Evolutionary conservation across 768 basidiomycete species (phyloP), one percentile per base, ranked within the genome.

Genomic region (Agrocybe praecox): DNA sequence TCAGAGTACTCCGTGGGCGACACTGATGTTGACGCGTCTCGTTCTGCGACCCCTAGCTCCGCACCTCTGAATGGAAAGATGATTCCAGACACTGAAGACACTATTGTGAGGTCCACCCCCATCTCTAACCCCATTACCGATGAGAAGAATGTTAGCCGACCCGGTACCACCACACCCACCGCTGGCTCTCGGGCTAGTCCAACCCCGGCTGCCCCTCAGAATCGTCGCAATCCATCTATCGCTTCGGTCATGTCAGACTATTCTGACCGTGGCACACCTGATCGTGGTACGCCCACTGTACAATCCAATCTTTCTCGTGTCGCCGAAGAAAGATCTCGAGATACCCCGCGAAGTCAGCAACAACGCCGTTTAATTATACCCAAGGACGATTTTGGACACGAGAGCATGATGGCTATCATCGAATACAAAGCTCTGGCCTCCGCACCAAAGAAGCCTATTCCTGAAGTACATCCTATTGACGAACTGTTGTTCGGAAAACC

Each of bases 371-470:
- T 80, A 32, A 68, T 83, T 43, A 71, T 89, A 47, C 83, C 83
- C n/a, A 81, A 80, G 58, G 87, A 96, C 66, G 93, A 96, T 69
- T 96, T 96, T 72, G 95, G 95, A 1, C 76, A 96, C 22, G 74
- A 83, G 8, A 81, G 87, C 50, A 94, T 97, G 92, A 81, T 97
- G 81, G 88, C 92, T 22, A 79, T 96, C 43, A 94, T 97, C 53
- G 89, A 94, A 69, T 80, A 82, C 34, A 79, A 80, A 32, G 86
- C 84, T 22, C 46, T 52, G 18, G 66, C 64, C 22, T 67, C 70
- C 40, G 65, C 74, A 52, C 64, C 68, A 29, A 76, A 71, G 55
- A 68, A 66, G 49, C 65, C 72, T 42, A 71, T 72, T 36, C 72
- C 70, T 10, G 71, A 71, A 18, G 62, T 85, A 58, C 80, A 90